Percentiles rank a stretch among this genome's conserved stretches.
phyloP scores from a whole-genome alignment of 768 basidiomycete species.

The Leccinum aurantiacum region DNA sequence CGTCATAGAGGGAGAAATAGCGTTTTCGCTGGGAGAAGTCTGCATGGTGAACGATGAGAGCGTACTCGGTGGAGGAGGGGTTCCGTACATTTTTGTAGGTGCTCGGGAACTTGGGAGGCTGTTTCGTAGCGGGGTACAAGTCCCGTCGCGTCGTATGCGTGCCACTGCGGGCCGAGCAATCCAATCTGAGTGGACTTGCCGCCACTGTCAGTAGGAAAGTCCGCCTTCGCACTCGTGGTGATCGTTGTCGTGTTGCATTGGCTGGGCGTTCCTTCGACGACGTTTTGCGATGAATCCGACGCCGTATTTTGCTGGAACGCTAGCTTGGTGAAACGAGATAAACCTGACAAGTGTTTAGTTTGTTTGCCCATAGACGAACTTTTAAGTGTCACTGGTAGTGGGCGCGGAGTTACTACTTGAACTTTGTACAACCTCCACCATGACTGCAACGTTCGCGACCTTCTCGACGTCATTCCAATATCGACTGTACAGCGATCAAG shows the following conservation, averaged over 20 bases:
- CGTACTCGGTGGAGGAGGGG: not conserved
- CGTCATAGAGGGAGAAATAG: conserved; percentile 75
- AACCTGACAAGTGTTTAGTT: conserved; percentile 39
- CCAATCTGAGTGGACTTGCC: conserved; percentile 26
- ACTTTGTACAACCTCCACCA: not conserved
- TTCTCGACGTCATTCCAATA: not conserved
- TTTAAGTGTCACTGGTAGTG: not conserved
- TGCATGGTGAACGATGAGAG: conserved; percentile 33
- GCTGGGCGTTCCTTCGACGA: conserved; percentile 1
- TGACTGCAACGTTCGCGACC: not conserved
- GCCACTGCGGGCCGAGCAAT: conserved; percentile 30
- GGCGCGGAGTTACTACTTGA: conserved; percentile 10
- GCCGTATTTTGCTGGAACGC: conserved; percentile 31
- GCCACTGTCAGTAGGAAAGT: not conserved
- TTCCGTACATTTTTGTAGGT: conserved; percentile 75
- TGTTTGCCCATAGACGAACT: conserved; percentile 41
- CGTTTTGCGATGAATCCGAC: conserved; percentile 7
- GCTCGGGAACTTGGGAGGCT: conserved; percentile 66
- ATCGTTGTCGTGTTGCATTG: not conserved
- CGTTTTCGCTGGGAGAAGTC: conserved; percentile 86
- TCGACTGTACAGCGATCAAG: not conserved
- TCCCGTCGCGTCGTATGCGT: conserved; percentile 65
- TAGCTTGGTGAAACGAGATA: conserved; percentile 44
- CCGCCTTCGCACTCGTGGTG: not conserved
- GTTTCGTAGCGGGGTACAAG: conserved; percentile 72